Evolutionary conservation across 2,329 filamentous ascomycete species (phyloP).

Genomic region (Fusarium sp.): DNA sequence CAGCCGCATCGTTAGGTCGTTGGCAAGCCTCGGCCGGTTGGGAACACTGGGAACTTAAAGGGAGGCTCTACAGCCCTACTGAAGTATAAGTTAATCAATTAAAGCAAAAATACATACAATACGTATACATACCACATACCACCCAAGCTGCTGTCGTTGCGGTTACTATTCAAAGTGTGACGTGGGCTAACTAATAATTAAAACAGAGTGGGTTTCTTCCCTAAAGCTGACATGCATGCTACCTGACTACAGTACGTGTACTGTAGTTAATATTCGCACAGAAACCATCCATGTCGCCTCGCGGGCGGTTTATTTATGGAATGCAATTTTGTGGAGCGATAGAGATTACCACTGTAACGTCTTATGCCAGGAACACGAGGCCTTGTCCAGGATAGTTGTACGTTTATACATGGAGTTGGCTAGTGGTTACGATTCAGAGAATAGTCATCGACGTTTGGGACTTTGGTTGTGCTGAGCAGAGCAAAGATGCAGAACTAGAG

Average conservation of each 20-base stretch:
- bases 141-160: no score
- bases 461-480: neutral
- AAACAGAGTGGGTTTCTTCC: no score
- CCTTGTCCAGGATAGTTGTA: neutral
- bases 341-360: conserved; percentile 31
- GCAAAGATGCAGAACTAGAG: neutral
- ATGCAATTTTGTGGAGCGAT: conserved; percentile 24
- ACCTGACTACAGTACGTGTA: neutral
- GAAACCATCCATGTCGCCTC: neutral
- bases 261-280: neutral
- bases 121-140: no score
- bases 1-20: conserved; percentile 4
- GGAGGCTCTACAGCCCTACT: conserved; percentile 30
- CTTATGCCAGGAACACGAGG: conserved; percentile 18
- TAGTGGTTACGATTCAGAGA: neutral
- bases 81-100: neutral
- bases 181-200: no score
- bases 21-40: conserved; percentile 12
- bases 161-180: no score
- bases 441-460: conserved; percentile 4
- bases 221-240: no score
- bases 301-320: conserved; percentile 32
- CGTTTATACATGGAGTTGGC: neutral
- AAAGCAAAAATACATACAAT: no score
- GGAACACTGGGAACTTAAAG: conserved; percentile 1